Conservation (phyloP, 23 red algal species). For the Pyropia haitanensis region DNA sequence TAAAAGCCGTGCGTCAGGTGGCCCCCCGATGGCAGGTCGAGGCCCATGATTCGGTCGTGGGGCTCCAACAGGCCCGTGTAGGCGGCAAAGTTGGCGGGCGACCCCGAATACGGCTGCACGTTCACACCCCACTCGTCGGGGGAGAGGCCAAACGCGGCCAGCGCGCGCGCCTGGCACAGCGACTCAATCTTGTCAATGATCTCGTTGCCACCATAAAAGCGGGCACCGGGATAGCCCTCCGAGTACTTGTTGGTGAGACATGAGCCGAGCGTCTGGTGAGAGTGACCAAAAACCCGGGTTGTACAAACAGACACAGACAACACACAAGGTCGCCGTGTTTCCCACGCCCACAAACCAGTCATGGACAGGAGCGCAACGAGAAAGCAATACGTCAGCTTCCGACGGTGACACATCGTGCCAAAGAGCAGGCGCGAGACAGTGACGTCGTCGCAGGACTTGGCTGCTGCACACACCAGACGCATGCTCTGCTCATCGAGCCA, state of each 20-base stretch:
- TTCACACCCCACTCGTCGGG: constrained; percentile 82
- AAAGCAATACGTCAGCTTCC: no score
- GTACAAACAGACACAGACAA: no score
- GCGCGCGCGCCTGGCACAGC: constrained; percentile 60
- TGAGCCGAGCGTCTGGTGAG: constrained; percentile 59
- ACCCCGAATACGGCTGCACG: constrained; percentile 90
- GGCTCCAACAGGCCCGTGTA: constrained; percentile 82
- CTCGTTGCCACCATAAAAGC: constrained; percentile 95
- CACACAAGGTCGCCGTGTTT: no score
- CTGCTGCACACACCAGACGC: no score
- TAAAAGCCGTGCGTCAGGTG: constrained; percentile 97
- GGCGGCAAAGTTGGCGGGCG: constrained; percentile 94
- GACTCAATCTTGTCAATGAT: constrained; percentile 72
- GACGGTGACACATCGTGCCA: no score
- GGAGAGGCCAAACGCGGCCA: constrained; percentile 66
- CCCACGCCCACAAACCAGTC: no score
- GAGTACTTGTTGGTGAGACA: constrained; percentile 99
- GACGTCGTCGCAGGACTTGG: no score
- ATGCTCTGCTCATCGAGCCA: no score
- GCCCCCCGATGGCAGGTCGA: constrained; percentile 82
- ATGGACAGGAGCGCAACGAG: no score
- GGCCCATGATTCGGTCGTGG: constrained; percentile 97
- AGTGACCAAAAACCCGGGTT: constrained; percentile 1
- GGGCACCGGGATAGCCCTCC: constrained; percentile 76
- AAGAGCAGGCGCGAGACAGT: no score